Conservation (phyloP, 345 rosid genomes). For the Brassica cretica region DNA sequence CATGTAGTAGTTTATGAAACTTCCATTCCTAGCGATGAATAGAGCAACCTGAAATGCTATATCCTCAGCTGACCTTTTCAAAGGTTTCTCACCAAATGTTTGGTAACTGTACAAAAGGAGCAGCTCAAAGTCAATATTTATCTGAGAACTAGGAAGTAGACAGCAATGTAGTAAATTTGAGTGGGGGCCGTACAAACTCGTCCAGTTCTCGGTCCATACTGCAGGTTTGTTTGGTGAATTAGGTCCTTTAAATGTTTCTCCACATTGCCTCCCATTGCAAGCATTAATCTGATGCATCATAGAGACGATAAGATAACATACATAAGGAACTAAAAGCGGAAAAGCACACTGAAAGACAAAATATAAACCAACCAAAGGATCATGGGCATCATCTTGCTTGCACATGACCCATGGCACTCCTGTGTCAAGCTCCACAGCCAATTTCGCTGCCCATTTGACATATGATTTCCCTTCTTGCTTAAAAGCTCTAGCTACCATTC, state of each 20-base stretch:
- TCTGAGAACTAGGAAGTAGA: slow-evolving; percentile 8
- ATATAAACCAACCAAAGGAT: slow-evolving; percentile 64
- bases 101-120: slow-evolving; percentile 48
- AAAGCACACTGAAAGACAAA: slow-evolving; percentile 6
- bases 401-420: slow-evolving; percentile 96
- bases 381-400: slow-evolving; percentile 84
- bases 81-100: slow-evolving; percentile 58
- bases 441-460: slow-evolving; percentile 68
- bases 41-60: slow-evolving; percentile 76
- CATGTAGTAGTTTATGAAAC: slow-evolving; percentile 88
- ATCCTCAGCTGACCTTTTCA: slow-evolving; percentile 61
- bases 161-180: neutral
- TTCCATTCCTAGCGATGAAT: slow-evolving; percentile 76
- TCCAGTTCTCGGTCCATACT: slow-evolving; percentile 92
- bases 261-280: slow-evolving; percentile 81
- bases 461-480: slow-evolving; percentile 57
- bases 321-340: neutral
- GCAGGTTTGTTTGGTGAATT: slow-evolving; percentile 83
- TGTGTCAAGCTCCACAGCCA: slow-evolving; percentile 71
- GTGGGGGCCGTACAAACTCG: slow-evolving; percentile 57
- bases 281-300: slow-evolving; percentile 57
- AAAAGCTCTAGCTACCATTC: slow-evolving; percentile 53
- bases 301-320: neutral
- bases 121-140: slow-evolving; percentile 2
- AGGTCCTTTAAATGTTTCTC: slow-evolving; percentile 76